These are phyloP conservation scores for Melampsora americana DNA, from an alignment of 1,284 basidiomycete species.

Conservation along the genomic window DNA sequence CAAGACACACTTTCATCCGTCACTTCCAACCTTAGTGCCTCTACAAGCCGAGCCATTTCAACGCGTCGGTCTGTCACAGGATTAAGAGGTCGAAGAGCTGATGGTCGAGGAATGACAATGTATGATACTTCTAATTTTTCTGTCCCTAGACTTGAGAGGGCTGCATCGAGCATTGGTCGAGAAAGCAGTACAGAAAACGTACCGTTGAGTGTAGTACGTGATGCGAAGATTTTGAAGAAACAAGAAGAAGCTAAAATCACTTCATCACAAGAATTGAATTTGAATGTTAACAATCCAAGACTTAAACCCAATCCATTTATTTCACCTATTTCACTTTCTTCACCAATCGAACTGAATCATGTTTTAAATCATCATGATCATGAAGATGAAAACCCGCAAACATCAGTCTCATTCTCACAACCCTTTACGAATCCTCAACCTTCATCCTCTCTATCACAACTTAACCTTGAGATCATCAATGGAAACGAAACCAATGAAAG, in stretches of 20 bases:
- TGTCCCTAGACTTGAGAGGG: neutral
- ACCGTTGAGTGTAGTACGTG: neutral
- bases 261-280: neutral
- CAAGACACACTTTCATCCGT: conserved; percentile 20
- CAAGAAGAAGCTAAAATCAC: neutral
- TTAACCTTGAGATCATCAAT: no score
- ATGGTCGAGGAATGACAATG: conserved; percentile 29
- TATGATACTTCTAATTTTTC: conserved; percentile 22
- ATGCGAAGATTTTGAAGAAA: neutral
- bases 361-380: neutral
- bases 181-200: neutral
- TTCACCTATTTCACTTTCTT: neutral
- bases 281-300: no score
- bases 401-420: no score
- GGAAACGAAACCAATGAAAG: neutral
- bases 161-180: neutral
- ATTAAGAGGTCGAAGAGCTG: conserved; percentile 18
- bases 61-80: conserved; percentile 33
- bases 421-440: neutral
- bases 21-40: neutral
- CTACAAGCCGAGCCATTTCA: neutral
- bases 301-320: no score
- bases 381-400: no score
- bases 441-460: neutral
- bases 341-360: neutral